Evolutionary conservation across 306 rosid genomes (phyloP).

Genomic region (Chamaecrista fasciculata): DNA sequence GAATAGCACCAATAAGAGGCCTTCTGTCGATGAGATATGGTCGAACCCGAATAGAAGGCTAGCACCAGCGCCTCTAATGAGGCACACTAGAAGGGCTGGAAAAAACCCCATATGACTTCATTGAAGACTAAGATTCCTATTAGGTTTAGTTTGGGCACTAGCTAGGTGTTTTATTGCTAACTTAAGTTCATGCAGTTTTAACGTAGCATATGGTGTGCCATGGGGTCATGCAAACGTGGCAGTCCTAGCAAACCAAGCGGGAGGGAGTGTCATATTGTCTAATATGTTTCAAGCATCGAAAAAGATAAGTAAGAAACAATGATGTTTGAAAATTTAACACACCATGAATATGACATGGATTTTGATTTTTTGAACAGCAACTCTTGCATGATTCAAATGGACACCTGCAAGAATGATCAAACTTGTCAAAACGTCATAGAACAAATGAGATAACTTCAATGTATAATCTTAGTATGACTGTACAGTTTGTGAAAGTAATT

Average conservation of each 20-base stretch:
- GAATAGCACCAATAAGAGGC: background rate
- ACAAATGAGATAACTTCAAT: background rate
- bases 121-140: background rate
- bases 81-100: background rate
- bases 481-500: background rate
- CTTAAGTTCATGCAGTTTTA: background rate
- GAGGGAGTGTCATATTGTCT: background rate
- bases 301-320: background rate
- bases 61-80: background rate
- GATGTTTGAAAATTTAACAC: slow-evolving; percentile 21
- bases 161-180: background rate
- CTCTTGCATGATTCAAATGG: slow-evolving; percentile 77
- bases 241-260: background rate
- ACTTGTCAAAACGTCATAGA: slow-evolving; percentile 6
- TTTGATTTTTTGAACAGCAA: slow-evolving; percentile 77
- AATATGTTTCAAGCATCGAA: background rate
- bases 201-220: background rate
- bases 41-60: background rate
- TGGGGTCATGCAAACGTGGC: background rate
- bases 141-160: background rate
- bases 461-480: background rate
- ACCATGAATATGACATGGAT: slow-evolving; percentile 85
- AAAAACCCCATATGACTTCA: background rate
- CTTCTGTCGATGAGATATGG: background rate
- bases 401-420: slow-evolving; percentile 51